phyloP scores from a whole-genome alignment of 2,329 filamentous ascomycete genomes.

The Epichloe hybrida region DNA sequence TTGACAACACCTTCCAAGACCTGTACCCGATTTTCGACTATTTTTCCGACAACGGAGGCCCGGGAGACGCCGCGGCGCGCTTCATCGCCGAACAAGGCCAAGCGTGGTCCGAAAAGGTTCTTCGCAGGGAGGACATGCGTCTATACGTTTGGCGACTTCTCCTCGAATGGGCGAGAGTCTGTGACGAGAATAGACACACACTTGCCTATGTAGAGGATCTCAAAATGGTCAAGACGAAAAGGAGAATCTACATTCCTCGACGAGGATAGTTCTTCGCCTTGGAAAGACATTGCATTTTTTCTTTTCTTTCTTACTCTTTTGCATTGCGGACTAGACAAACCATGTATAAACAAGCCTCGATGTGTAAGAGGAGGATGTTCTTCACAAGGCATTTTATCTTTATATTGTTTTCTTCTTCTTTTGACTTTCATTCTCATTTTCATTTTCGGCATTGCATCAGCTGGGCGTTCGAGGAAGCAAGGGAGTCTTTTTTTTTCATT shows the following conservation, averaged over 20 bases:
- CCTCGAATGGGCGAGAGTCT: constrained; percentile 42
- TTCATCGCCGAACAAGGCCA: constrained; percentile 46
- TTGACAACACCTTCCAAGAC: constrained; percentile 56
- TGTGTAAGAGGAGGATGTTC: not conserved
- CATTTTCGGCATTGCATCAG: not conserved
- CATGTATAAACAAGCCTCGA: not conserved
- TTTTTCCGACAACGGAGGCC: constrained; percentile 38
- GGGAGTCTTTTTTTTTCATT: not conserved
- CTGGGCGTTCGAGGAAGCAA: not conserved
- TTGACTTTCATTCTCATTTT: not conserved
- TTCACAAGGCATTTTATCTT: not conserved
- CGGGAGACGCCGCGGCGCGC: constrained; percentile 41
- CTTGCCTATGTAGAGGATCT: constrained; percentile 33
- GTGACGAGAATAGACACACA: constrained; percentile 28
- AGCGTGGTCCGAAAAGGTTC: constrained; percentile 46
- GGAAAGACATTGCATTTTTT: not conserved
- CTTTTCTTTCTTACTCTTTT: not conserved
- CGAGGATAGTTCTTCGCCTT: not conserved
- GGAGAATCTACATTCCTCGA: not conserved
- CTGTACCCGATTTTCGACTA: constrained; percentile 52
- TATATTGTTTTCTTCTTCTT: not conserved
- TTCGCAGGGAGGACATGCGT: constrained; percentile 52
- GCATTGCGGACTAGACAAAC: not conserved
- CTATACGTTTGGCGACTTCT: constrained; percentile 51
- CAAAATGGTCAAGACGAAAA: constrained; percentile 1